A percentile compares a stretch with the other conserved stretches of the same genome.
These are phyloP conservation scores for Piromyces sp. DNA, from an alignment of 192 early-diverging fungal genomes.

Conservation along the genomic window DNA sequence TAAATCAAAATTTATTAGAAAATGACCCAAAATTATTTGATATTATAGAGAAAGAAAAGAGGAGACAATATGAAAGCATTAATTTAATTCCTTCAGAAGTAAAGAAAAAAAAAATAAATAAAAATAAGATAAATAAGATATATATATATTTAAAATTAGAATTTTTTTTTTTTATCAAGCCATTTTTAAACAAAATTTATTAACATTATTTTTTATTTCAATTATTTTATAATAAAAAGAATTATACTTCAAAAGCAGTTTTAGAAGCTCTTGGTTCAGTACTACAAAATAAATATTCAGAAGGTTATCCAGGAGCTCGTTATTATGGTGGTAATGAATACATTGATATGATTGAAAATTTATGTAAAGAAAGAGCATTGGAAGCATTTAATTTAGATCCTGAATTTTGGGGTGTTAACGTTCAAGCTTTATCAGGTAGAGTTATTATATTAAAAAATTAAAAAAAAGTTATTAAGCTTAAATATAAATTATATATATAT, in stretches of 20 bases:
- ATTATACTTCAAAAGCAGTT: slow-evolving; percentile 92
- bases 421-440: slow-evolving; percentile 82
- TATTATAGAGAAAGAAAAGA: slow-evolving; percentile 91
- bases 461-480: too few relatives aligned
- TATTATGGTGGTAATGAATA: slow-evolving; percentile 99
- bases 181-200: not conserved
- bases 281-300: slow-evolving; percentile 99
- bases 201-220: not conserved
- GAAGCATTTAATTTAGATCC: slow-evolving; percentile 71
- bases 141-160: too few relatives aligned
- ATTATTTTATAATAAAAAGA: slow-evolving; percentile 24
- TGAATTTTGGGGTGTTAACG: slow-evolving; percentile 91
- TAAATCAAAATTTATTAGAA: slow-evolving; percentile 58
- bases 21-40: slow-evolving; percentile 79
- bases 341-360: slow-evolving; percentile 82
- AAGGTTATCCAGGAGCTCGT: slow-evolving; percentile 88
- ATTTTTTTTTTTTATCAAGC: too few relatives aligned
- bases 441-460: too few relatives aligned
- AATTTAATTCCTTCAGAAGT: slow-evolving; percentile 94
- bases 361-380: slow-evolving; percentile 92
- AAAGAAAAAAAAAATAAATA: not conserved
- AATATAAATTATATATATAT: too few relatives aligned
- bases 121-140: too few relatives aligned
- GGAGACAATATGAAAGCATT: slow-evolving; percentile 77
- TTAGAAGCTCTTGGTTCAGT: slow-evolving; percentile 92